Evolutionary conservation across 306 rosid species (phyloP), one percentile per base, ranked within the genome.

Genomic region (Vigna unguiculata): DNA sequence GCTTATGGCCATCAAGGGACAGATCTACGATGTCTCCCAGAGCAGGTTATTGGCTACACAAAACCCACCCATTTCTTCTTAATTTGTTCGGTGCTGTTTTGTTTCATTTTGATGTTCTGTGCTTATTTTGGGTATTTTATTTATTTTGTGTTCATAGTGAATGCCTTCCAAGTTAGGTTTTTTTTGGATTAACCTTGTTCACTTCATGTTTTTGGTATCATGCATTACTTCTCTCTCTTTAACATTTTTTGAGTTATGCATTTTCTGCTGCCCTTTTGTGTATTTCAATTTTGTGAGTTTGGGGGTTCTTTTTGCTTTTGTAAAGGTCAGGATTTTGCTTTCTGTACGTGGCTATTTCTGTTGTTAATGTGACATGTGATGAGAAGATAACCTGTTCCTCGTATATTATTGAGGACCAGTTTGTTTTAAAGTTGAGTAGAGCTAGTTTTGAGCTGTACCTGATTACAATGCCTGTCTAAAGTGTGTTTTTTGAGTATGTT

Each of bases 1-100:
- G 79, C 97, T 95, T 54, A 95, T 95, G 97, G 99, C 97, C 45
- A 87, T 96, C 88, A 96, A 96, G 89, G 84, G 88, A 43, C 98
- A 96, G 97, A 96, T 96, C 93, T 96, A 92, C 74, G 99, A 96
- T 79, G 97, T 95, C n/a, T 86, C 99, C 6, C 97, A 85, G 69
- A 83, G 99, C 99, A 90, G 99, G 99, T 92, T n/a, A n/a, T 32
- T 9, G 3, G 0, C 6, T 2, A 2, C 59, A 47, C 16, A 45
- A 15, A 40, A 19, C 12, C 14, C 6, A 4, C 0, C 38, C 45
- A 3, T 24, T 54, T 59, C 0, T 20, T 9, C 3, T 38, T n/a
- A 20, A 21, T 3, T 53, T 5, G 6, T 2, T 22, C 7, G n/a
- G 53, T 60, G 24, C 30, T 32, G 13, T 32, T 48, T 7, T 25